phyloP scores from a whole-genome alignment of 208 protist species.

The Trypanosoma cruzi region DNA sequence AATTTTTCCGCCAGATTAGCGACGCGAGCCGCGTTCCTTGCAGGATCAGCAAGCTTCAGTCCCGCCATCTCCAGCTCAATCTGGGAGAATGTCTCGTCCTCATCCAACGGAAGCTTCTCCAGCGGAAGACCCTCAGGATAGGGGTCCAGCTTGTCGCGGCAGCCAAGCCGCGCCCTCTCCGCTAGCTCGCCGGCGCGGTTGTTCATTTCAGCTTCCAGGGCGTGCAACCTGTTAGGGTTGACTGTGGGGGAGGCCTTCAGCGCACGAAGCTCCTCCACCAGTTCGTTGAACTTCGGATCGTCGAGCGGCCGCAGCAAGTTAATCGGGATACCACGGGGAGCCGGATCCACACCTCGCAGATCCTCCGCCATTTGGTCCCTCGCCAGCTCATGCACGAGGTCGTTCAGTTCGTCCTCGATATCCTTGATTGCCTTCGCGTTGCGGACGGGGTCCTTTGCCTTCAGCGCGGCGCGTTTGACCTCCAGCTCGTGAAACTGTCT shows the following conservation, averaged over 20 bases:
- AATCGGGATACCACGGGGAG: conserved; percentile 58
- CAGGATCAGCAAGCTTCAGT: conserved; percentile 54
- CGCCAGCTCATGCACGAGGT: conserved; percentile 61
- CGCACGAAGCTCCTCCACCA: conserved; percentile 55
- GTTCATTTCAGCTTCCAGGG: conserved; percentile 45
- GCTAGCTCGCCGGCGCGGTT: conserved; percentile 75
- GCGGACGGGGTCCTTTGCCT: conserved; percentile 52
- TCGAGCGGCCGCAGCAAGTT: conserved; percentile 57
- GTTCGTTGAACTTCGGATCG: conserved; percentile 60
- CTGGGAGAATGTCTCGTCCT: conserved; percentile 48
- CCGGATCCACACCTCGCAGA: conserved; percentile 46
- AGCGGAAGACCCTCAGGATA: conserved; percentile 61
- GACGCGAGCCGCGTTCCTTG: conserved; percentile 55
- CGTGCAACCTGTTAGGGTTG: background rate
- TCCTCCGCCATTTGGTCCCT: conserved; percentile 66
- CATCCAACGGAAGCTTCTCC: conserved; percentile 57
- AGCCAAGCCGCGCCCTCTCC: conserved; percentile 25
- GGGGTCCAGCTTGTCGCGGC: conserved; percentile 40
- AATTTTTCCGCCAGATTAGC: conserved; percentile 56
- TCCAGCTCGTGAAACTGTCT: conserved; percentile 60
- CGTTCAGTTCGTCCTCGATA: conserved; percentile 71
- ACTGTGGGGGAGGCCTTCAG: conserved; percentile 37
- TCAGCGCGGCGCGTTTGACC: conserved; percentile 52
- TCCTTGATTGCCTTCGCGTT: conserved; percentile 32
- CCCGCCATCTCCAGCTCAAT: conserved; percentile 60